Percentiles rank a stretch among this genome's conserved stretches.
Conservation (phyloP, 805 yeast species). For the Saitoella complicata region DNA sequence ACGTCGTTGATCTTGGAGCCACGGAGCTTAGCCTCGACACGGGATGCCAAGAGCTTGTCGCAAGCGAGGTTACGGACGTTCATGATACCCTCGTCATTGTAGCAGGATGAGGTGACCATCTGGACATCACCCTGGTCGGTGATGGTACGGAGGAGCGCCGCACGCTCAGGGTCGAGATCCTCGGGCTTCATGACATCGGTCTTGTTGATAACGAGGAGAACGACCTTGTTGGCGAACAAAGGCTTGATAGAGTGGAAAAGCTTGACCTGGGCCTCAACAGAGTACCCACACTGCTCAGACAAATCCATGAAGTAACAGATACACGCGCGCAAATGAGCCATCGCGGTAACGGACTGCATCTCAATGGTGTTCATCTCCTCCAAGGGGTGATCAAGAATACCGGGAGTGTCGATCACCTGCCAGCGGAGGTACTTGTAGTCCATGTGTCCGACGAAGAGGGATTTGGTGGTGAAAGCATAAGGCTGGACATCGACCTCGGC, state of each 20-base stretch:
- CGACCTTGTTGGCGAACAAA: conserved; percentile 89
- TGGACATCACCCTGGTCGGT: conserved; percentile 62
- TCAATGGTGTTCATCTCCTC: conserved; percentile 99
- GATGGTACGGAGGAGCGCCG: conserved; percentile 46
- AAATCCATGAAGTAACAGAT: conserved; percentile 96
- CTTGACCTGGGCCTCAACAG: conserved; percentile 93
- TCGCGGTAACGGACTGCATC: conserved; percentile 97
- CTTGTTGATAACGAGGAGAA: conserved; percentile 88
- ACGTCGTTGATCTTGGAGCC: conserved; percentile 77
- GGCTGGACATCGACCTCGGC: conserved; percentile 99
- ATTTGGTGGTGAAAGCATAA: conserved; percentile 96
- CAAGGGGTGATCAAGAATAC: conserved; percentile 94
- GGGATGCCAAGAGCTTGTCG: conserved; percentile 84
- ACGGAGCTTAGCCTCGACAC: conserved; percentile 92
- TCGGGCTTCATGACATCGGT: conserved; percentile 76
- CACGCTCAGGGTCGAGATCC: conserved; percentile 65
- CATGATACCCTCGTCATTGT: conserved; percentile 89
- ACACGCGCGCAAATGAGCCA: conserved; percentile 94
- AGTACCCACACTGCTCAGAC: conserved; percentile 97
- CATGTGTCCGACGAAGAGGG: conserved; percentile 94
- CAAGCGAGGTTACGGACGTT: conserved; percentile 92
- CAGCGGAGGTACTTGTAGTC: conserved; percentile 94
- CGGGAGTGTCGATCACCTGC: conserved; percentile 99
- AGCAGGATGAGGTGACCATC: conserved; percentile 83
- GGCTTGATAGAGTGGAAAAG: conserved; percentile 95